phyloP scores from a whole-genome alignment of 768 basidiomycete species.

The Tricholoma terreum region DNA sequence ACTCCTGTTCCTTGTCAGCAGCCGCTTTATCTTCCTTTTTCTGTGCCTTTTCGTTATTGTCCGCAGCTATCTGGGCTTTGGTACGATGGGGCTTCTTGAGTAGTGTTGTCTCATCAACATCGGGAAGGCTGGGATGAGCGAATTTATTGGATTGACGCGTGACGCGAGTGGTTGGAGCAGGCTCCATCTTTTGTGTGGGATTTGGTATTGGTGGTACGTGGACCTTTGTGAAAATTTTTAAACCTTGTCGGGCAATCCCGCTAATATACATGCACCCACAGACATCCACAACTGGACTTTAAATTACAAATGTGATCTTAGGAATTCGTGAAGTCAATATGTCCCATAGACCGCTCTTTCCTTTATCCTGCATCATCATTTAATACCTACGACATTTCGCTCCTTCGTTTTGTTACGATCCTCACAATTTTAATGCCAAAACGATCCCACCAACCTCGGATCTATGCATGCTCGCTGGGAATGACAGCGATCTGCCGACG shows the following conservation, averaged over 20 bases:
- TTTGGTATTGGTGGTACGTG: neutral
- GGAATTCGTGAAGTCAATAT: neutral
- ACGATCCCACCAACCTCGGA: neutral
- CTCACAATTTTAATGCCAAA: neutral
- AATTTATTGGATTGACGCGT: constrained; percentile 2
- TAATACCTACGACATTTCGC: neutral
- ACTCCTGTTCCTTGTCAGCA: neutral
- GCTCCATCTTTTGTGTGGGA: neutral
- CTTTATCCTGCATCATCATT: neutral
- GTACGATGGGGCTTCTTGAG: neutral
- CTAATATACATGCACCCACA: neutral
- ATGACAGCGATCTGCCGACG: neutral
- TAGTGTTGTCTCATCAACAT: constrained; percentile 1
- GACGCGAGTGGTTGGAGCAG: neutral
- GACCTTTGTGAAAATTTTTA: neutral
- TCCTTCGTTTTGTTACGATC: neutral
- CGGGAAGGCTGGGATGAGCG: constrained; percentile 2
- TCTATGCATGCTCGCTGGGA: neutral
- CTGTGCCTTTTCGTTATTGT: neutral
- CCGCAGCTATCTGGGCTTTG: constrained; percentile 1
- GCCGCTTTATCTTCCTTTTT: constrained; percentile 1
- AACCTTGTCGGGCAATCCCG: neutral
- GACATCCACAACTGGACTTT: neutral
- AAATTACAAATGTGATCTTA: neutral
- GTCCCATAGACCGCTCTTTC: neutral